Conservation (phyloP, 208 protist species). For the Porcisia hertigi region DNA sequence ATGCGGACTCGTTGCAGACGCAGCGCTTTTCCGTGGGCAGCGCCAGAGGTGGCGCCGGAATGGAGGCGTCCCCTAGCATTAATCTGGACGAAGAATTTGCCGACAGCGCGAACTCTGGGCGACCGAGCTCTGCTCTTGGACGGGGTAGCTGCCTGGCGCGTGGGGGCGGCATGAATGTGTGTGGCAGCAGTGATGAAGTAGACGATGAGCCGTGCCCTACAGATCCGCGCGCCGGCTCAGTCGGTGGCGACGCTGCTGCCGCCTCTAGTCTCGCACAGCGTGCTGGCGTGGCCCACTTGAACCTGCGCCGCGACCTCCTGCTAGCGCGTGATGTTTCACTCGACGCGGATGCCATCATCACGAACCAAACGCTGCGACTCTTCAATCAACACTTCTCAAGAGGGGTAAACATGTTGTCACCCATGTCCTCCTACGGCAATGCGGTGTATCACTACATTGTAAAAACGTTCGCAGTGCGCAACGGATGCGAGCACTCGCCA, state of each 20-base stretch:
- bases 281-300: slow-evolving; percentile 49
- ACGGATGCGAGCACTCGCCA: slow-evolving; percentile 76
- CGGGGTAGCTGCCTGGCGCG: slow-evolving; percentile 26
- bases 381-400: slow-evolving; percentile 75
- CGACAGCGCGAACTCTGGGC: slow-evolving; percentile 13
- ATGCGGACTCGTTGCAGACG: slow-evolving; percentile 45
- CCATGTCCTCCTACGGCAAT: slow-evolving; percentile 71
- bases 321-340: slow-evolving; percentile 66
- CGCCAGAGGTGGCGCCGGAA: slow-evolving; percentile 7
- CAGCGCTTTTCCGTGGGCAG: slow-evolving; percentile 62
- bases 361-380: slow-evolving; percentile 67
- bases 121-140: slow-evolving; percentile 9
- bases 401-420: slow-evolving; percentile 44
- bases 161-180: slow-evolving; percentile 4
- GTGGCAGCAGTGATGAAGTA: slow-evolving; percentile 1
- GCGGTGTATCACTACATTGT: slow-evolving; percentile 89
- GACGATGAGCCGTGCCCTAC: slow-evolving; percentile 47
- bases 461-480: slow-evolving; percentile 79
- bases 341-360: slow-evolving; percentile 82
- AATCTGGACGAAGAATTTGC: slow-evolving; percentile 46
- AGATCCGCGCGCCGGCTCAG: slow-evolving; percentile 35
- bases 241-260: slow-evolving; percentile 14
- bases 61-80: slow-evolving; percentile 34
- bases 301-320: slow-evolving; percentile 43
- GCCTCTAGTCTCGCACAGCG: slow-evolving; percentile 43